Percentiles rank a stretch among this genome's conserved stretches.
Evolutionary conservation across 148 eudicot species (phyloP).

Genomic region (Nyssa sinensis): DNA sequence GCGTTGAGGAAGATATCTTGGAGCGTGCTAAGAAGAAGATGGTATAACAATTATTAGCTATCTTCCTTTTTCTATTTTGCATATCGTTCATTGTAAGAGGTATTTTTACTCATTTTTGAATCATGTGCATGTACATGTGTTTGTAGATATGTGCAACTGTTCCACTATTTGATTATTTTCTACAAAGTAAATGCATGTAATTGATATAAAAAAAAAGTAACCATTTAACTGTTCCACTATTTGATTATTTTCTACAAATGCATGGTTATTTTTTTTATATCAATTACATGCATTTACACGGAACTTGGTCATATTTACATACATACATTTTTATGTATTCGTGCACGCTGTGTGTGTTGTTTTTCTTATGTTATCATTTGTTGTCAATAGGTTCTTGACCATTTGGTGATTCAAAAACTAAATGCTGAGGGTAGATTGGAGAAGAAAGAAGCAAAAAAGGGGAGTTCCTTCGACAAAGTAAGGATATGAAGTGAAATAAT

Average conservation of each 20-base stretch:
- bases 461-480: constrained; percentile 84
- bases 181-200: not conserved
- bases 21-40: constrained; percentile 99
- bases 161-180: too few relatives aligned
- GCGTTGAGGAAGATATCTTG: constrained; percentile 98
- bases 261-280: not conserved
- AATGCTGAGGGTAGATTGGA: constrained; percentile 98
- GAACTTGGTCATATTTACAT: not conserved
- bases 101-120: not conserved
- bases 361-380: constrained; percentile 1
- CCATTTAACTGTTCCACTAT: too few relatives aligned
- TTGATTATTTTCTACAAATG: not conserved
- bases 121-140: not conserved
- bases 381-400: constrained; percentile 82
- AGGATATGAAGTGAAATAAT: constrained; percentile 14
- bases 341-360: not conserved
- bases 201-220: too few relatives aligned
- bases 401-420: constrained; percentile 94
- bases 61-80: constrained; percentile 5
- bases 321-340: not conserved
- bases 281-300: not conserved
- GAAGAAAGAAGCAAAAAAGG: constrained; percentile 94
- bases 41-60: constrained; percentile 44
- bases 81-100: constrained; percentile 1
- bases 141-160: not conserved